Evolutionary conservation across 257 asterid species (phyloP).

Genomic region (Solanum peruvianum): DNA sequence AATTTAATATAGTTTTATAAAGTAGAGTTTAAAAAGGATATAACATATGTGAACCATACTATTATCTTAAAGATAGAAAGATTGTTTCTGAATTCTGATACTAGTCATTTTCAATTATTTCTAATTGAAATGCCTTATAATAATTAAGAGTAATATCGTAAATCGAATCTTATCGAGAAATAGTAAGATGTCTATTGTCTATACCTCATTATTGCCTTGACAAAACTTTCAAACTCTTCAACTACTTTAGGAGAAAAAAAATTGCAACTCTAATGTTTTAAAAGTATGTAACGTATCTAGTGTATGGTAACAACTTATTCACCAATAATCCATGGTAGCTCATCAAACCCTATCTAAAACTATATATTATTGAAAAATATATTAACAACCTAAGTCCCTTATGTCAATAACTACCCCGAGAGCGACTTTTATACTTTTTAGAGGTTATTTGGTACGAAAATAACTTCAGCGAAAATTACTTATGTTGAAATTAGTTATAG

Average conservation of each 20-base stretch:
- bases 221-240: background rate
- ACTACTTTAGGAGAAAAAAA: background rate
- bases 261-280: background rate
- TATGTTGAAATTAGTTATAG: too few species aligned
- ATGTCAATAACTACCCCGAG: background rate
- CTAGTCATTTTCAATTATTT: too few species aligned
- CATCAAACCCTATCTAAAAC: background rate
- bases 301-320: background rate
- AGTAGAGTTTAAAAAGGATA: too few species aligned
- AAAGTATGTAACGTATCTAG: background rate
- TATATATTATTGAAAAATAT: background rate
- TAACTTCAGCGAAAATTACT: fast-evolving
- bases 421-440: background rate
- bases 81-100: too few species aligned
- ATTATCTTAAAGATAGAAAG: too few species aligned
- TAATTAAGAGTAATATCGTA: too few species aligned
- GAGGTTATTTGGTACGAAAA: background rate
- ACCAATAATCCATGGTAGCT: background rate
- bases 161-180: too few species aligned
- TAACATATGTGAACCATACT: fast-evolving
- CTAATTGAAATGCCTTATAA: too few species aligned
- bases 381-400: background rate
- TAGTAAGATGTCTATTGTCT: background rate
- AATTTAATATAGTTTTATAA: too few species aligned
- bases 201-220: background rate